Conservation (phyloP, 176 grass and related monocot genomes). For the Phoenix roebelenii region DNA sequence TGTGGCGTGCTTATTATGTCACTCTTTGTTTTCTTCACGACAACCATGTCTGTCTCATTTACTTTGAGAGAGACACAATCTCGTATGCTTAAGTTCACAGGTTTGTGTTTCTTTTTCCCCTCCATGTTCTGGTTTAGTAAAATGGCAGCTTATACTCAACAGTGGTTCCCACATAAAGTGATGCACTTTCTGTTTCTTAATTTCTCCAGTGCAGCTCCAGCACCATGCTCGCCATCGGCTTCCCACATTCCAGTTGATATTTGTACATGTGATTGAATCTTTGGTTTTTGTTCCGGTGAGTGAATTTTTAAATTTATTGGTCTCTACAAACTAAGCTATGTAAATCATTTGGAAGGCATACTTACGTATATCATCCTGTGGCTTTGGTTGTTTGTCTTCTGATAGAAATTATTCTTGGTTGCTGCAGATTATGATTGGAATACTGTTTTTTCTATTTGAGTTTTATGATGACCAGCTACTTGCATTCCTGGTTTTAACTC, state of each 20-base stretch:
- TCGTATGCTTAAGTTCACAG: conserved; percentile 97
- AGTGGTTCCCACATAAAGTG: not conserved
- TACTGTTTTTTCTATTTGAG: conserved; percentile 97
- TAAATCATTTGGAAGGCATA: too few relatives aligned
- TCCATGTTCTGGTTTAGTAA: not conserved
- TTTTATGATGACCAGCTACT: conserved; percentile 97
- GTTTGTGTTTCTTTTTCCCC: conserved; percentile 34
- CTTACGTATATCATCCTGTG: conserved; percentile 10
- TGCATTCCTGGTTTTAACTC: conserved; percentile 87
- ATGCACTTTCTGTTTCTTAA: conserved; percentile 17
- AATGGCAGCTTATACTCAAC: not conserved
- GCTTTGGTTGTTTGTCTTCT: conserved; percentile 8
- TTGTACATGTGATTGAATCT: conserved; percentile 96
- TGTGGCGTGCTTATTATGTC: conserved; percentile 97
- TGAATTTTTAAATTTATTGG: not conserved
- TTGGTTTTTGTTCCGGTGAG: conserved; percentile 98
- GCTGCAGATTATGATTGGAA: conserved; percentile 95
- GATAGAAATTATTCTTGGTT: conserved; percentile 23
- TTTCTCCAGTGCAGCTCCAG: conserved; percentile 95
- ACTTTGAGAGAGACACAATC: conserved; percentile 96
- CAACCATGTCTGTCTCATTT: conserved; percentile 99
- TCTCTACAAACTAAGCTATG: too few relatives aligned
- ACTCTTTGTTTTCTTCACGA: conserved; percentile 99
- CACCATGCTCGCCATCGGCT: conserved; percentile 92
- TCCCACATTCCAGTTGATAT: conserved; percentile 97